Conservation (phyloP, 306 rosid species). For the Acacia acuminata region DNA sequence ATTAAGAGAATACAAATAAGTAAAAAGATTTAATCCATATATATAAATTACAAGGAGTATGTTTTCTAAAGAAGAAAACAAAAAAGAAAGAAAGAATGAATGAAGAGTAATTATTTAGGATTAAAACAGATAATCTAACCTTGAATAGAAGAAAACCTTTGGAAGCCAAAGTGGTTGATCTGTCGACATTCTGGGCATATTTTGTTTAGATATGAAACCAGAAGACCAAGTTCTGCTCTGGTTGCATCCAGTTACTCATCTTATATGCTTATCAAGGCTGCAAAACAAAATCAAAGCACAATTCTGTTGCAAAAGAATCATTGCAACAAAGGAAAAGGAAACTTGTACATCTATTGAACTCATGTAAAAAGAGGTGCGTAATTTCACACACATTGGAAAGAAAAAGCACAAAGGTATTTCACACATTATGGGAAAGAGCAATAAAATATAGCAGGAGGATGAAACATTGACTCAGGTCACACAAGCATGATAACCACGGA, state of each 20-base stretch:
- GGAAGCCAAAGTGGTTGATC: slow-evolving; percentile 85
- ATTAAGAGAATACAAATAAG: no score
- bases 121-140: slow-evolving; percentile 44
- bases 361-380: neutral
- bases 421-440: slow-evolving; percentile 13
- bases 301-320: neutral
- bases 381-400: neutral
- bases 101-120: neutral
- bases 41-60: neutral
- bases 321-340: neutral
- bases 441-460: neutral
- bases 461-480: neutral
- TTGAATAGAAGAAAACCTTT: slow-evolving; percentile 79
- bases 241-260: slow-evolving; percentile 86
- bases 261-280: slow-evolving; percentile 32
- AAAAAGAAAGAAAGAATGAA: neutral
- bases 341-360: neutral
- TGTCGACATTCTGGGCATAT: slow-evolving; percentile 89
- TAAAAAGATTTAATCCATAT: no score
- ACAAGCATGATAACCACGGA: neutral
- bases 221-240: slow-evolving; percentile 83
- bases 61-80: neutral
- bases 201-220: slow-evolving; percentile 79
- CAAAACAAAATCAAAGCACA: slow-evolving; percentile 1
- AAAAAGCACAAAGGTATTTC: slow-evolving; percentile 10